A percentile compares a stretch with the other conserved stretches of the same genome.
These are phyloP conservation scores for Paecilomyces niveus DNA, from an alignment of 2,329 filamentous ascomycete genomes.

Conservation along the genomic window DNA sequence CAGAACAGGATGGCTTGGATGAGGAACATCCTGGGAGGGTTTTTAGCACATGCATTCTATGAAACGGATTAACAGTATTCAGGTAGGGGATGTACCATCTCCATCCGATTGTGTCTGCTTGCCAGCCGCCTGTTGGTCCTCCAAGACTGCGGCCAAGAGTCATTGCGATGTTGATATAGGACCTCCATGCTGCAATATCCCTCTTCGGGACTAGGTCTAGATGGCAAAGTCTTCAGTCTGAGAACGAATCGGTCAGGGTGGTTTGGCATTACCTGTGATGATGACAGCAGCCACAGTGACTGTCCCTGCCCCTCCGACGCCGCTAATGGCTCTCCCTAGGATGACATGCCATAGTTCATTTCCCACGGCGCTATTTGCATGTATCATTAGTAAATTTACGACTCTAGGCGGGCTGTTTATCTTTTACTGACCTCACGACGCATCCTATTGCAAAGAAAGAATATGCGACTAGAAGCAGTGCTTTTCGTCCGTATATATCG, in stretches of 20 bases:
- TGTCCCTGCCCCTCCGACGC: conserved; percentile 40
- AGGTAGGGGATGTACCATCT: conserved; percentile 43
- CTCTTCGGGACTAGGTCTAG: conserved; percentile 42
- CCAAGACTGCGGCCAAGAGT: conserved; percentile 46
- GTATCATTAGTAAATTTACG: background rate
- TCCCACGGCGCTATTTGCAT: conserved; percentile 25
- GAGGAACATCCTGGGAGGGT: conserved; percentile 44
- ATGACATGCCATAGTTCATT: conserved; percentile 33
- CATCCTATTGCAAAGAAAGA: conserved; percentile 44
- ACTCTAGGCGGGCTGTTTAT: background rate
- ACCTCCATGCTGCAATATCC: conserved; percentile 42
- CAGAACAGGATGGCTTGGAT: conserved; percentile 49
- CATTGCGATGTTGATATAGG: conserved; percentile 46
- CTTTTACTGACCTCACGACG: conserved; percentile 24
- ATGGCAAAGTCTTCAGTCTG: background rate
- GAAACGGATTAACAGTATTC: background rate
- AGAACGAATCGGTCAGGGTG: background rate
- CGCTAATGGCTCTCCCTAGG: conserved; percentile 33
- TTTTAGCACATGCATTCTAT: background rate
- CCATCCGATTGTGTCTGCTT: conserved; percentile 60
- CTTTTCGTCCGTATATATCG: conserved; percentile 52
- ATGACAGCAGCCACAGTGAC: conserved; percentile 41
- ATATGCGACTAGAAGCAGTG: conserved; percentile 45
- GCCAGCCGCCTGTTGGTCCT: conserved; percentile 52
- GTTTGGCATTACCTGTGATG: conserved; percentile 30